phyloP scores from a whole-genome alignment of 495 filamentous ascomycete species.

The Talaromyces thailandensis region DNA sequence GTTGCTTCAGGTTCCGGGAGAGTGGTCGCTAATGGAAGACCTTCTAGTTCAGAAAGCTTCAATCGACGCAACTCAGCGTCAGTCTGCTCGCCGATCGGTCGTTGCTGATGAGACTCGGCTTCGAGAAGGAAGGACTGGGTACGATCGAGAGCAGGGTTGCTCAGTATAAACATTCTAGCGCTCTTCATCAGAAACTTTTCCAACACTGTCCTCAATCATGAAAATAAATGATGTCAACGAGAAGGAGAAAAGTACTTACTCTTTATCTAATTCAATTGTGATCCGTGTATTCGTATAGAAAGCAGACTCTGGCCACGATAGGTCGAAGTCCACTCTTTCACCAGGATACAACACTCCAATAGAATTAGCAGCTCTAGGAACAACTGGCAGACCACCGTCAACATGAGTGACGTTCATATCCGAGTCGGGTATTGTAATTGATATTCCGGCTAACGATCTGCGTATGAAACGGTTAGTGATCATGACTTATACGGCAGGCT shows the following conservation, averaged over 20 bases:
- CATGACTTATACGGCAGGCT: not conserved
- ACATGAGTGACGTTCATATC: conserved; percentile 31
- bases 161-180: conserved; percentile 30
- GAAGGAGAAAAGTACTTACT: not conserved
- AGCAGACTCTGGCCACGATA: conserved; percentile 8
- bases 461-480: not conserved
- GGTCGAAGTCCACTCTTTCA: conserved; percentile 37
- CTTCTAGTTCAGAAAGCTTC: not conserved
- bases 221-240: not conserved
- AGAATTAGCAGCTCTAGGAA: conserved; percentile 13
- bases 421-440: conserved; percentile 15
- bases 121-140: conserved; percentile 7
- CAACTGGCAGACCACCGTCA: conserved; percentile 24
- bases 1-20: not conserved
- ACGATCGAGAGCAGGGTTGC: conserved; percentile 36
- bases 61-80: not conserved
- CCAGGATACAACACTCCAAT: conserved; percentile 40
- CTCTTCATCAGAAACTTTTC: not conserved
- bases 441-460: conserved; percentile 36
- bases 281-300: conserved; percentile 18
- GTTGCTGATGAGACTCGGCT: not conserved
- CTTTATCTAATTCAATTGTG: conserved; percentile 27
- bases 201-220: too few relatives aligned
- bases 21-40: not conserved
- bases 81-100: not conserved